These are phyloP conservation scores for Chytriomyces confervae DNA, from an alignment of 192 early-diverging fungal genomes.

Conservation along the genomic window DNA sequence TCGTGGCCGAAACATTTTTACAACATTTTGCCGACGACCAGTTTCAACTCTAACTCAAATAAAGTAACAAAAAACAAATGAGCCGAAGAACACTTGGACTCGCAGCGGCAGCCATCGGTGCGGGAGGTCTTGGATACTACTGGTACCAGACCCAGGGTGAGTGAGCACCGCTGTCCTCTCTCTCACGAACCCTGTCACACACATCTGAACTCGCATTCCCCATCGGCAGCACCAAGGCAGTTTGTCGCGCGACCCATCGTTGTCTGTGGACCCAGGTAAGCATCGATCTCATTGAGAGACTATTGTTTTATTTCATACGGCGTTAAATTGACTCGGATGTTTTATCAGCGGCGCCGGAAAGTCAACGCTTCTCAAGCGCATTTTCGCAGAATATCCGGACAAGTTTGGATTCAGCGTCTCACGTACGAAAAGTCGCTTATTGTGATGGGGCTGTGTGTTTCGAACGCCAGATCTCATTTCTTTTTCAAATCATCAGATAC, in stretches of 20 bases:
- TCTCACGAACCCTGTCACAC: background rate
- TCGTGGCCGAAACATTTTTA: too few relatives aligned
- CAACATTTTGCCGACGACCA: too few relatives aligned
- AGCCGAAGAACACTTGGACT: slow-evolving; percentile 7
- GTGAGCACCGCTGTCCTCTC: background rate
- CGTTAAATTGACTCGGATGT: background rate
- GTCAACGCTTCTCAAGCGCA: slow-evolving; percentile 87
- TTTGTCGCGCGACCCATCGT: slow-evolving; percentile 47
- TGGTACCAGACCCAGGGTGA: slow-evolving; percentile 2
- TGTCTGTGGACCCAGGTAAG: slow-evolving; percentile 46
- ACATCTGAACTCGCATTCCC: background rate
- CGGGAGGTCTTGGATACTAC: slow-evolving; percentile 16
- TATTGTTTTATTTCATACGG: too few relatives aligned
- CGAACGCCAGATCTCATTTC: background rate
- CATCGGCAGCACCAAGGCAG: background rate
- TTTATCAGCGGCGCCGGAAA: slow-evolving; percentile 78
- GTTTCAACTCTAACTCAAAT: too few relatives aligned
- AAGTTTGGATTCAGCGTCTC: slow-evolving; percentile 92
- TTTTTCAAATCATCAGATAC: slow-evolving; percentile 64
- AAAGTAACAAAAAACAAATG: background rate
- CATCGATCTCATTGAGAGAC: too few relatives aligned
- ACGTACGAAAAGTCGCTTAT: slow-evolving; percentile 55
- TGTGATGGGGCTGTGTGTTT: background rate
- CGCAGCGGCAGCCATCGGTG: background rate
- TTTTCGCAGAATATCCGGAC: slow-evolving; percentile 81